phyloP scores from a whole-genome alignment of 2,329 filamentous ascomycete species.

The Lasiodiplodia gonubiensis region DNA sequence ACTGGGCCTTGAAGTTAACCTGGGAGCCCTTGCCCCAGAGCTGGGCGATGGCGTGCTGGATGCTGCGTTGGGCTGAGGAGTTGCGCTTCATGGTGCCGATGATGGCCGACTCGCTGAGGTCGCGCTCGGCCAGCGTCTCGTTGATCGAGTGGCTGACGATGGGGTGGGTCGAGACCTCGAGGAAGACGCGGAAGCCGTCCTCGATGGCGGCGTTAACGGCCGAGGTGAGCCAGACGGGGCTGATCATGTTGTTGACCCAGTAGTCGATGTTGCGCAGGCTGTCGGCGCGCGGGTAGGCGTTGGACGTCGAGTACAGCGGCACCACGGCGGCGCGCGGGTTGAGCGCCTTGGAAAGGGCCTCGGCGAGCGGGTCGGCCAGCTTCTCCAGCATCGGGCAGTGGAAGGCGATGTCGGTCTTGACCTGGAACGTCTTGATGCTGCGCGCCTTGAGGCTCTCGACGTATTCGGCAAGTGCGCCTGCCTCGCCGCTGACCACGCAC shows the following conservation, averaged over 20 bases:
- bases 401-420: constrained; percentile 52
- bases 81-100: constrained; percentile 43
- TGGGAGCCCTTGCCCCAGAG: constrained; percentile 41
- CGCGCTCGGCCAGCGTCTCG: constrained; percentile 45
- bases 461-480: constrained; percentile 36
- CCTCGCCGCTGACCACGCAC: constrained; percentile 44
- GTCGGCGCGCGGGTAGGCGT: constrained; percentile 35
- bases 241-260: constrained; percentile 50
- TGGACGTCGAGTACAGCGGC: constrained; percentile 48
- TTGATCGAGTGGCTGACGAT: constrained; percentile 51
- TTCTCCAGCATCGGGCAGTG: constrained; percentile 47
- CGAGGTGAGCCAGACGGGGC: constrained; percentile 44
- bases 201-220: constrained; percentile 45
- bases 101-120: constrained; percentile 41
- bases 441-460: constrained; percentile 32
- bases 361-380: constrained; percentile 39
- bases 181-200: constrained; percentile 48
- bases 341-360: constrained; percentile 35
- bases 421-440: constrained; percentile 41
- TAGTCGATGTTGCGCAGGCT: constrained; percentile 41
- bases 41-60: constrained; percentile 39
- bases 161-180: constrained; percentile 52
- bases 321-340: constrained; percentile 32
- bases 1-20: constrained; percentile 36
- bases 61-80: constrained; percentile 35